Conservation (phyloP, 139 green algal genomes). For the Diplosphaera chodatii region DNA sequence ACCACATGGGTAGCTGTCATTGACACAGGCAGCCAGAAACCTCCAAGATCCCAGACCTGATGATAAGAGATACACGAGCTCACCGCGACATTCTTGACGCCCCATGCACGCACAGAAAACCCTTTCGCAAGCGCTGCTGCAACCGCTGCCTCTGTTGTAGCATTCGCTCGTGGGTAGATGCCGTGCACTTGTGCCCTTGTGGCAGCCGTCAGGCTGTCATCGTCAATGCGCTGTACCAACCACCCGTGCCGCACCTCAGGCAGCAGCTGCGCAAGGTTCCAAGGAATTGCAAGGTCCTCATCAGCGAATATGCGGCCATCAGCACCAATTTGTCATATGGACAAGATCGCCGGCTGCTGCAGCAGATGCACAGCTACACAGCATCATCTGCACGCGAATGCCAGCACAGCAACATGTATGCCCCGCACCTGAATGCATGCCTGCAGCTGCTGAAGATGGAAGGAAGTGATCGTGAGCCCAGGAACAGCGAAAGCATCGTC, state of each 20-base stretch:
- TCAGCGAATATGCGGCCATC: no score
- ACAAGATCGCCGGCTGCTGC: no score
- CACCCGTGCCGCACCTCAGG: constrained; percentile 29
- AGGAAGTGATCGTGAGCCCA: constrained; percentile 43
- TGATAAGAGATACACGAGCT: not conserved
- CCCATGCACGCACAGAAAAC: constrained; percentile 37
- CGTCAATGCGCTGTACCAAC: constrained; percentile 37
- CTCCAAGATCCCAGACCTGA: no score
- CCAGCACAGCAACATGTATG: not conserved
- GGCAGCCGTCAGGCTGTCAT: constrained; percentile 10
- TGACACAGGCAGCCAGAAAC: no score
- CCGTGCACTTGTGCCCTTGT: constrained; percentile 4
- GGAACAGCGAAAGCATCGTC: constrained; percentile 2
- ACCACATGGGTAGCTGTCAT: no score
- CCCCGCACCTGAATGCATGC: constrained; percentile 17
- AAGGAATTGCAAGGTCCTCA: no score
- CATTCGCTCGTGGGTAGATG: constrained; percentile 39
- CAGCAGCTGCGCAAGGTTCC: constrained; percentile 35
- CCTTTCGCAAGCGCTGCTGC: constrained; percentile 5
- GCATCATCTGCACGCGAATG: no score
- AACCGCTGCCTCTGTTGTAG: constrained; percentile 7
- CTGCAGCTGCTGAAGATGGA: constrained; percentile 33
- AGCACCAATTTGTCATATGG: no score
- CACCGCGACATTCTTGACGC: constrained; percentile 19
- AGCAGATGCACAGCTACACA: no score